A percentile compares a stretch with the other conserved stretches of the same genome.
phyloP scores from a whole-genome alignment of 305 asterid genomes.

The Rubia occidens region DNA sequence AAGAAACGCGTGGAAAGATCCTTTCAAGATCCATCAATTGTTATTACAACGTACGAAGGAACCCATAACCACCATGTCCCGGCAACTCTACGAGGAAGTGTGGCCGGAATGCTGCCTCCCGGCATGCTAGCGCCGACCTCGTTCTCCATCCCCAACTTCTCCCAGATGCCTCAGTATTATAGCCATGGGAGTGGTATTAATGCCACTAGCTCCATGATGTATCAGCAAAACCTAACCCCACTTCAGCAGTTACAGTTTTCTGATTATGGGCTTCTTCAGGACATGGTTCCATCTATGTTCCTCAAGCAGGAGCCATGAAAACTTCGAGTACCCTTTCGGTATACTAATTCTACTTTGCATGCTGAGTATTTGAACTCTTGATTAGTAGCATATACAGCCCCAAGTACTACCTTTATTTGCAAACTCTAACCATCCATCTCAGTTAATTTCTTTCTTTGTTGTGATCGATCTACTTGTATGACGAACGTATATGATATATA shows the following conservation, averaged over 20 bases:
- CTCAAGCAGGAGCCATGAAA: constrained; percentile 41
- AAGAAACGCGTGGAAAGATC: constrained; percentile 88
- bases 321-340: neutral
- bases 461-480: neutral
- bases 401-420: neutral
- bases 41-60: constrained; percentile 82
- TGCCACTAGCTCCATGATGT: constrained; percentile 21
- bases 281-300: constrained; percentile 36
- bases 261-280: constrained; percentile 53
- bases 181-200: constrained; percentile 22
- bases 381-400: neutral
- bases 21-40: constrained; percentile 59
- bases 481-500: neutral
- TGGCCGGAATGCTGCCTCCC: constrained; percentile 37
- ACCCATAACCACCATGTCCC: constrained; percentile 79
- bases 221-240: constrained; percentile 27
- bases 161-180: constrained; percentile 42
- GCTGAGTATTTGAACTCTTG: neutral
- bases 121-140: constrained; percentile 27
- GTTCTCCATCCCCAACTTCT: constrained; percentile 22
- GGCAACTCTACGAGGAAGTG: constrained; percentile 35
- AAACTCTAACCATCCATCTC: constrained; percentile 2
- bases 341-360: neutral
- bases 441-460: neutral
- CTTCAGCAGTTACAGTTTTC: constrained; percentile 31